Conservation (phyloP, 2,329 filamentous ascomycete genomes). For the Fusarium veterinarium region DNA sequence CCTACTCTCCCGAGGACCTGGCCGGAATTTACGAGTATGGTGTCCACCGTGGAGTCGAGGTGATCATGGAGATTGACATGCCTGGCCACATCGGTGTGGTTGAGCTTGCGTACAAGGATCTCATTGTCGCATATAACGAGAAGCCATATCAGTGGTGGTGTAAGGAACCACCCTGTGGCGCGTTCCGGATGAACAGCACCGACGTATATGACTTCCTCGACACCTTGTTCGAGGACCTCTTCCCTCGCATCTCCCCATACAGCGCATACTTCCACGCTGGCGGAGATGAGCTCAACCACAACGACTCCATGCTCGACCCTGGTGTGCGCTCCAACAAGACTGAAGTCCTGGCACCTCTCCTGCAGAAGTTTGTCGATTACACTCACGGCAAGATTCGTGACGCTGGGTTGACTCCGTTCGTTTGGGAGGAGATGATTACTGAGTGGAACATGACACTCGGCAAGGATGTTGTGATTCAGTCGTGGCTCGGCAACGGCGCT, state of each 20-base stretch:
- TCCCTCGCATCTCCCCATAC: slow-evolving; percentile 77
- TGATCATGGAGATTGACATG: slow-evolving; percentile 72
- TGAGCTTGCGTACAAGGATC: slow-evolving; percentile 62
- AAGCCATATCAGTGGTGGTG: slow-evolving; percentile 70
- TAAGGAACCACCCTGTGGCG: slow-evolving; percentile 72
- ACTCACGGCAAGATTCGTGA: slow-evolving; percentile 74
- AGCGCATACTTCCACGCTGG: slow-evolving; percentile 85
- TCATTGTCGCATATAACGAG: slow-evolving; percentile 66
- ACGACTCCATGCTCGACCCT: slow-evolving; percentile 74
- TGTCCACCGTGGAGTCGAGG: slow-evolving; percentile 67
- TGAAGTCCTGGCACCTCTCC: slow-evolving; percentile 74
- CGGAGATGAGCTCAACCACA: slow-evolving; percentile 86
- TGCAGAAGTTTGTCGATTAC: slow-evolving; percentile 81
- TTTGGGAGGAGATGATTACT: slow-evolving; percentile 89
- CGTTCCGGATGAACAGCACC: slow-evolving; percentile 80
- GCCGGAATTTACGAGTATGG: slow-evolving; percentile 77
- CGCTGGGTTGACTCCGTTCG: slow-evolving; percentile 76
- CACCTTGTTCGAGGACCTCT: slow-evolving; percentile 77
- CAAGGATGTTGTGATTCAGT: slow-evolving; percentile 79
- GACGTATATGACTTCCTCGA: slow-evolving; percentile 78
- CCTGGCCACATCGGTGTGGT: slow-evolving; percentile 69
- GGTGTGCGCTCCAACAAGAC: slow-evolving; percentile 75
- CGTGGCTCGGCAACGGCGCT: slow-evolving; percentile 76
- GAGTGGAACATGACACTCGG: slow-evolving; percentile 82
- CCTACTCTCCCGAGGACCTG: slow-evolving; percentile 76